A percentile compares a stretch with the other conserved stretches of the same genome.
These are phyloP conservation scores for Rhododendron kiyosumense DNA, from an alignment of 148 eudicot genomes.

Conservation along the genomic window DNA sequence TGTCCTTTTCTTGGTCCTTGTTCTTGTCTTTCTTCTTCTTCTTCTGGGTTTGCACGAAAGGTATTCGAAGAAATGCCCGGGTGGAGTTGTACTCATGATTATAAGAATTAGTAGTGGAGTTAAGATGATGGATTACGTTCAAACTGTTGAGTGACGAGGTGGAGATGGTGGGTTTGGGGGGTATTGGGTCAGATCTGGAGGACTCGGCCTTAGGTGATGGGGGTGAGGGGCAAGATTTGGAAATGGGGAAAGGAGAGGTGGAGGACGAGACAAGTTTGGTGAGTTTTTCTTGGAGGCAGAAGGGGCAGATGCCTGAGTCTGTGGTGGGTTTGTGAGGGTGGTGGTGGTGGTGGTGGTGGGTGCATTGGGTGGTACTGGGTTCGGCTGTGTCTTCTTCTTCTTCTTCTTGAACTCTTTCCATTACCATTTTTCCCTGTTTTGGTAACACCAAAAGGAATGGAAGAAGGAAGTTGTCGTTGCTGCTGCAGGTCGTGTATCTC, in stretches of 20 bases:
- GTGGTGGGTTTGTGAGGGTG: conserved; percentile 57
- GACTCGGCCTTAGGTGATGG: not conserved
- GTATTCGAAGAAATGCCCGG: conserved; percentile 23
- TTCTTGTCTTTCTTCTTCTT: conserved; percentile 27
- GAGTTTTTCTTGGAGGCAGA: conserved; percentile 86
- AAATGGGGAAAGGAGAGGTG: conserved; percentile 48
- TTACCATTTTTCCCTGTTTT: conserved; percentile 19
- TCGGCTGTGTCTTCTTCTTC: conserved; percentile 50
- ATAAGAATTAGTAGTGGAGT: not conserved
- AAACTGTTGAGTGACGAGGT: not conserved
- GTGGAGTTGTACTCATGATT: not conserved
- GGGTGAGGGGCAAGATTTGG: conserved; percentile 33
- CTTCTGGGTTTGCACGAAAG: conserved; percentile 45
- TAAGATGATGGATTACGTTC: not conserved
- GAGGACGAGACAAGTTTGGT: conserved; percentile 78
- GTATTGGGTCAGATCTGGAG: not conserved
- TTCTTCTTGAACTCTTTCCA: conserved; percentile 53
- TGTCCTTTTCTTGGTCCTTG: not conserved
- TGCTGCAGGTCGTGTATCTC: not conserved
- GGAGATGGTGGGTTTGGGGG: not conserved
- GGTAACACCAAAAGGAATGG: not conserved
- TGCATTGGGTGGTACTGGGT: conserved; percentile 38
- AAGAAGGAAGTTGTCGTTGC: not conserved
- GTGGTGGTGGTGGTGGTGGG: conserved; percentile 49
- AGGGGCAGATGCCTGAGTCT: conserved; percentile 75